A percentile compares a stretch with the other conserved stretches of the same genome.
Conservation (phyloP, 2,329 filamentous ascomycete species). For the Botrytis medusae region DNA sequence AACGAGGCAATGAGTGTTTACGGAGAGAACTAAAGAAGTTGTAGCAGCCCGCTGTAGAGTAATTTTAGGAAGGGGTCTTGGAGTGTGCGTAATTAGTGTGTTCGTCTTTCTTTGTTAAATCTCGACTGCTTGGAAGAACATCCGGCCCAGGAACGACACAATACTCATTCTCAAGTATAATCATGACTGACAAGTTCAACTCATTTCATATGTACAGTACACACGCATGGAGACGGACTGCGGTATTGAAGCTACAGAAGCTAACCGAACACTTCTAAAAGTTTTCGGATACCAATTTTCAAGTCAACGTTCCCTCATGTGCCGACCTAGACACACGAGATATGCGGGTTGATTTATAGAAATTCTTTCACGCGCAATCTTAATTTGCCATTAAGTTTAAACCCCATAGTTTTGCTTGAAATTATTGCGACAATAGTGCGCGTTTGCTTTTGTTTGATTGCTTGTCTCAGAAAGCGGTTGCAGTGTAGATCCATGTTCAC, state of each 20-base stretch:
- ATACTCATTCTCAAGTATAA: neutral
- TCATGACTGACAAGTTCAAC: neutral
- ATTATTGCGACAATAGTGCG: neutral
- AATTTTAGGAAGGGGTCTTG: neutral
- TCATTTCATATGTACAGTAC: neutral
- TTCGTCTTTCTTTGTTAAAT: no score
- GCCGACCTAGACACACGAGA: neutral
- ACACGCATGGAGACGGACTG: neutral
- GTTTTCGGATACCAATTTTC: neutral
- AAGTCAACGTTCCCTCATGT: neutral
- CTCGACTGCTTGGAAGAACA: neutral
- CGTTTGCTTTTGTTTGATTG: neutral
- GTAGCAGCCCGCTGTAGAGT: no score
- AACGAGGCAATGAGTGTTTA: no score
- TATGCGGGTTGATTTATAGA: neutral
- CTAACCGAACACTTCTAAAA: rapidly evolving
- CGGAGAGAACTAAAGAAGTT: neutral
- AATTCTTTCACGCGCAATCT: neutral
- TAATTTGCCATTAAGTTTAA: neutral
- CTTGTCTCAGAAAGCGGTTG: neutral
- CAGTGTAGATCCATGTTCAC: neutral
- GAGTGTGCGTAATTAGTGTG: neutral
- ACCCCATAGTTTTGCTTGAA: neutral
- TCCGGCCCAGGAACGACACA: neutral
- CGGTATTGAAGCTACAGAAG: neutral